These are phyloP conservation scores for Hypoxylon sp. DNA, from an alignment of 2,329 filamentous ascomycete genomes.

Conservation along the genomic window DNA sequence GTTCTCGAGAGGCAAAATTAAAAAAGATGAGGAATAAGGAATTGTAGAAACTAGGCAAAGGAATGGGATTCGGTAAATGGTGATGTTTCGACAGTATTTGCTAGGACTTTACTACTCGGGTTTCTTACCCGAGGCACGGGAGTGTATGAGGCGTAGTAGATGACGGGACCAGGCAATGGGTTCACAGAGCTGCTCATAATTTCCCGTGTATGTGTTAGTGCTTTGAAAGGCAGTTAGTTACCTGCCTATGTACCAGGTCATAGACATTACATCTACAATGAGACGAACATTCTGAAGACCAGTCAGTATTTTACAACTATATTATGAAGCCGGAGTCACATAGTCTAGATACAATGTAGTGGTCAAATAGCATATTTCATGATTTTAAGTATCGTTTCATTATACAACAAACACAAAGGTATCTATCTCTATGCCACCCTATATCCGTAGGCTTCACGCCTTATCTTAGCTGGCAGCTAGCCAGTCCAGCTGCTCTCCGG, in stretches of 20 bases:
- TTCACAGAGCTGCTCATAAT: background rate
- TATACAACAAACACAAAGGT: constrained; percentile 31
- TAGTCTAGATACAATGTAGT: background rate
- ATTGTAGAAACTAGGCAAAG: constrained; percentile 4
- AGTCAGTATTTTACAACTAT: background rate
- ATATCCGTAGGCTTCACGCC: constrained; percentile 5
- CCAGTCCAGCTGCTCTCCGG: constrained; percentile 26
- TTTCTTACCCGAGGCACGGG: background rate
- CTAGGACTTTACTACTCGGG: too few relatives aligned
- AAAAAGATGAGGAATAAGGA: background rate
- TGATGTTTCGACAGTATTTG: background rate
- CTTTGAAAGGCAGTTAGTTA: background rate
- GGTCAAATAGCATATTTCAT: background rate
- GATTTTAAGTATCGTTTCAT: constrained; percentile 28
- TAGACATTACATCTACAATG: background rate
- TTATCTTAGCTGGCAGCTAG: constrained; percentile 1
- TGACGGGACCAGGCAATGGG: background rate
- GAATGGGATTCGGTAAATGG: too few relatives aligned
- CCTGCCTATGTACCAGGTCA: background rate
- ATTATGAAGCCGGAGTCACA: background rate
- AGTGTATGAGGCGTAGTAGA: background rate
- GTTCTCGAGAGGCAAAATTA: background rate
- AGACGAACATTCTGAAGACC: background rate
- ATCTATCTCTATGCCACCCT: constrained; percentile 29
- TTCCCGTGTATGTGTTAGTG: background rate